Evolutionary conservation across 305 asterid genomes (phyloP), one percentile per base, ranked within the genome.

Genomic region (Striga hermonthica): DNA sequence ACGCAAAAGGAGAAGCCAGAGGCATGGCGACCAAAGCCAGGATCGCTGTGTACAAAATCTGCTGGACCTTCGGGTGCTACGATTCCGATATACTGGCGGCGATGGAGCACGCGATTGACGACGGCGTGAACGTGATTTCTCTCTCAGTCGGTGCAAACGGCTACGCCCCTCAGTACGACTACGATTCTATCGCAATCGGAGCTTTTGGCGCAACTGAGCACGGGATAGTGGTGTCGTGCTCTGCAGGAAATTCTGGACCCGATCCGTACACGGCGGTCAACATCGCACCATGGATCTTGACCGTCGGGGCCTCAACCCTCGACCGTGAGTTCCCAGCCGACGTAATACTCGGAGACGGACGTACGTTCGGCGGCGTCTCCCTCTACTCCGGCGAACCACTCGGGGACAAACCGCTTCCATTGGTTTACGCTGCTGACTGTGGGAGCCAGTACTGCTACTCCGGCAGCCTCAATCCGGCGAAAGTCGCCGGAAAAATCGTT

Each of bases 321-420:
- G 98, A 92, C 59, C 75, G 98, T 11, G 97, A 92, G 41, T 92
- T 92, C 41, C 98, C 98, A 0, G 98, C 98, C 2, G 95, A 89
- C 69, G 97, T 81, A 9, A 28, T 79, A 47, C 87, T 92, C 35
- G 98, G 97, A 1, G 95, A 92, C 64, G 84, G 92, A 9, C 82
- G 77, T 35, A 65, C 57, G 0, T 84, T 60, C 44, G 77, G 82
- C 1, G 98, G 98, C 13, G 98, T 92, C n/a, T 92, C 98, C 1
- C 77, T 92, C 43, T 92, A 92, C 75, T 59, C 81, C 53, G 98
- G 98, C 4, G 76, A 80, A 3, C 1, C 75, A 0, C 78, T 89
- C 2, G 70, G 68, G 1, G 82, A 80, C 0, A 10, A 72, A 8
- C 36, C 70, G 65, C 73, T 86, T 9, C 91, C 95, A 0, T 58